A percentile compares a stretch with the other conserved stretches of the same genome.
Conservation (phyloP, 2,329 filamentous ascomycete species). For the Colletotrichum filicis region DNA sequence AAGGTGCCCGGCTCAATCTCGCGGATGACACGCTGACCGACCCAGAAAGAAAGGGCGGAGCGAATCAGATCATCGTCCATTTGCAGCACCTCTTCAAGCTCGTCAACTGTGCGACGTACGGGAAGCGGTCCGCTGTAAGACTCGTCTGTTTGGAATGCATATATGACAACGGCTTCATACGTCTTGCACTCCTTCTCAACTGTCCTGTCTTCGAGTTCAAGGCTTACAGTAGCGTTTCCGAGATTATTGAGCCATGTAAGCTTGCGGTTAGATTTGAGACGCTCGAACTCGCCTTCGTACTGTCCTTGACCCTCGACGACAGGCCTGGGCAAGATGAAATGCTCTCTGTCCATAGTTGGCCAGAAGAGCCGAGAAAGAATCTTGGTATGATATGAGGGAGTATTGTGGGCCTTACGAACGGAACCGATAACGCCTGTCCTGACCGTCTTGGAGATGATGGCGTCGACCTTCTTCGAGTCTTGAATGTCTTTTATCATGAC, state of each 20-base stretch:
- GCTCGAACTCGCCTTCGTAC: constrained; percentile 82
- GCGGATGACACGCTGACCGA: constrained; percentile 73
- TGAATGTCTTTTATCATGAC: constrained; percentile 96
- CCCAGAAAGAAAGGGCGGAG: constrained; percentile 77
- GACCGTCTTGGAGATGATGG: constrained; percentile 65
- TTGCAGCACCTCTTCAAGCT: constrained; percentile 68
- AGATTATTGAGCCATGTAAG: constrained; percentile 89
- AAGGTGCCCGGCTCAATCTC: constrained; percentile 66
- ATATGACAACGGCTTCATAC: constrained; percentile 89
- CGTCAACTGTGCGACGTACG: constrained; percentile 58
- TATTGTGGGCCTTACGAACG: constrained; percentile 35
- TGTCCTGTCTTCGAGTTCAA: constrained; percentile 84
- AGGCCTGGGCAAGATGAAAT: constrained; percentile 70
- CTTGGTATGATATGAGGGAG: constrained; percentile 75
- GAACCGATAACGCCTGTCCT: constrained; percentile 33
- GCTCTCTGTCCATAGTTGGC: constrained; percentile 81
- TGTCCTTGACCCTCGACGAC: constrained; percentile 71
- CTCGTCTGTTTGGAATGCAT: constrained; percentile 76
- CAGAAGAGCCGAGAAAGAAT: constrained; percentile 94
- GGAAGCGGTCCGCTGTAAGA: constrained; percentile 44
- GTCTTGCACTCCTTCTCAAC: constrained; percentile 79
- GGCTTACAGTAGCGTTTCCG: constrained; percentile 81
- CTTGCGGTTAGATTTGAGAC: constrained; percentile 84
- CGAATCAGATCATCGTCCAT: constrained; percentile 81
- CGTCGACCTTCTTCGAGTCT: constrained; percentile 82